Evolutionary conservation across 2,329 filamentous ascomycete species (phyloP).

Genomic region (Exserohilum rostratum): DNA sequence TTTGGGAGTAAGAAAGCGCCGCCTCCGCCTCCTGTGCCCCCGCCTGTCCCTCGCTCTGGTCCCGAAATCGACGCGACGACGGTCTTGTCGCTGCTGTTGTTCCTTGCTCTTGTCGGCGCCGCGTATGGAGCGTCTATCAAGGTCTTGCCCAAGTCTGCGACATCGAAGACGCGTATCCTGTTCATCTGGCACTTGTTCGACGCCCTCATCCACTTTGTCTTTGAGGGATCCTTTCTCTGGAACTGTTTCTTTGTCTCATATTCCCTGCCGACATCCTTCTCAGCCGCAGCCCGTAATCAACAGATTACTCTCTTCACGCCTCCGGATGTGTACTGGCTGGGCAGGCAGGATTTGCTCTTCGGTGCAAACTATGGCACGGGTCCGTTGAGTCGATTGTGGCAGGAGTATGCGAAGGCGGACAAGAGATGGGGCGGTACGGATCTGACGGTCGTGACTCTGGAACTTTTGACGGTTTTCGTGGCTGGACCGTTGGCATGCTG

Average conservation of each 20-base stretch:
- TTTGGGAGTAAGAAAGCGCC: constrained; percentile 30
- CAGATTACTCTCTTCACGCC: constrained; percentile 51
- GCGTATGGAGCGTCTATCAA: constrained; percentile 58
- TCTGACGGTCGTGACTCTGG: constrained; percentile 63
- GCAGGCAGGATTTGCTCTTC: constrained; percentile 60
- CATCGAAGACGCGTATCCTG: constrained; percentile 70
- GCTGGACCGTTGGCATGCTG: constrained; percentile 64
- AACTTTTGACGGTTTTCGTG: constrained; percentile 66
- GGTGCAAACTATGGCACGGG: constrained; percentile 63
- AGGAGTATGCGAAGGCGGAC: constrained; percentile 71
- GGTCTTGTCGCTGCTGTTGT: constrained; percentile 60
- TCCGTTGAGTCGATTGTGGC: constrained; percentile 64
- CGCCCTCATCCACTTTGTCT: constrained; percentile 85
- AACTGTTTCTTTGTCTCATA: constrained; percentile 83
- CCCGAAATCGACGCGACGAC: constrained; percentile 57
- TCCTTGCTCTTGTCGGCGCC: constrained; percentile 60
- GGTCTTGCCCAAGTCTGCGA: constrained; percentile 60
- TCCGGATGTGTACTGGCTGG: constrained; percentile 60
- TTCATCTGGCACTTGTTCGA: constrained; percentile 97
- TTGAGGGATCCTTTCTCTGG: constrained; percentile 91
- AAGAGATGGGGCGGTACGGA: constrained; percentile 65
- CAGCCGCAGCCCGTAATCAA: constrained; percentile 33
- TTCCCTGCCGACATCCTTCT: constrained; percentile 50
- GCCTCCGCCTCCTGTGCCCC: constrained; percentile 65
- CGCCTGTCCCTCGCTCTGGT: constrained; percentile 59